phyloP scores from a whole-genome alignment of 306 rosid species.

The Gillenia trifoliata region DNA sequence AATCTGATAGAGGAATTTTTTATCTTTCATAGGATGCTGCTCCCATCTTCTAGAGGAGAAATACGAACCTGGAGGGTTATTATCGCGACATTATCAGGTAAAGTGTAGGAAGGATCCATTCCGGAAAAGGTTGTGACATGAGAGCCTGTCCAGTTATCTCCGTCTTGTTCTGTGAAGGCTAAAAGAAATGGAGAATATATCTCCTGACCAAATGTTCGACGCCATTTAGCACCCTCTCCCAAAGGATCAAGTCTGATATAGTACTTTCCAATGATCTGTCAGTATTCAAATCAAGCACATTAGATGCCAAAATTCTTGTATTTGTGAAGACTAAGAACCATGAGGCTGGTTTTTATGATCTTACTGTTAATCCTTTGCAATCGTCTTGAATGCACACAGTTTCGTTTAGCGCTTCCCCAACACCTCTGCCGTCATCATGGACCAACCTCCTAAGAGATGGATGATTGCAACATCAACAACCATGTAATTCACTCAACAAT shows the following conservation, averaged over 20 bases:
- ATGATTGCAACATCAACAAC: neutral
- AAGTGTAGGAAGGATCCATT: conserved; percentile 50
- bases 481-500: neutral
- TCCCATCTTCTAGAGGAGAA: no score
- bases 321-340: conserved; percentile 7
- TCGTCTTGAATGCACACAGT: conserved; percentile 51
- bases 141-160: conserved; percentile 47
- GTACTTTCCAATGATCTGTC: conserved; percentile 67
- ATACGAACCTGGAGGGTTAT: conserved; percentile 66
- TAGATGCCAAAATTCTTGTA: conserved; percentile 8
- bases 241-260: conserved; percentile 71
- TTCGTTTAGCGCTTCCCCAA: conserved; percentile 66
- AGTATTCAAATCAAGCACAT: conserved; percentile 3
- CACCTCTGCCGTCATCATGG: conserved; percentile 66
- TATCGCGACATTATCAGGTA: conserved; percentile 70
- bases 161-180: conserved; percentile 78
- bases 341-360: conserved; percentile 28
- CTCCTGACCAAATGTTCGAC: conserved; percentile 79
- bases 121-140: conserved; percentile 56
- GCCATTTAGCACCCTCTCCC: conserved; percentile 87
- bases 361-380: conserved; percentile 68
- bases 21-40: neutral
- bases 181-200: conserved; percentile 71
- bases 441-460: conserved; percentile 53
- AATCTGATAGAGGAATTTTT: neutral